Percentiles rank a stretch among this genome's conserved stretches.
phyloP scores from a whole-genome alignment of 768 basidiomycete species.

The Chlorophyllum brunneum region DNA sequence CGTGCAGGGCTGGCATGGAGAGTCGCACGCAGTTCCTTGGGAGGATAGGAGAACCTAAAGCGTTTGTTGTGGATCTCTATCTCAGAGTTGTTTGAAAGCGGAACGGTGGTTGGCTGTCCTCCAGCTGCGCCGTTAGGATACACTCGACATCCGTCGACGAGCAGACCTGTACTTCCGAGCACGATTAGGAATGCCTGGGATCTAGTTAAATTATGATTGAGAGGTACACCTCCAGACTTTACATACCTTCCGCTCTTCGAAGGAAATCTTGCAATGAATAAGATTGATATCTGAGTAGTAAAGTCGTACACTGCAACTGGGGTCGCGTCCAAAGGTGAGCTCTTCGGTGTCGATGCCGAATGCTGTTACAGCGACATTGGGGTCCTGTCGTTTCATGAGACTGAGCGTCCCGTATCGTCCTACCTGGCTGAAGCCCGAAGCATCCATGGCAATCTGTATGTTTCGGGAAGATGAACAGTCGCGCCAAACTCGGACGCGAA shows the following conservation, averaged over 20 bases:
- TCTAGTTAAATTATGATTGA: not conserved
- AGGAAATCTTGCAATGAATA: conserved; percentile 65
- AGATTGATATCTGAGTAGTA: conserved; percentile 63
- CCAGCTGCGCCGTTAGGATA: conserved; percentile 37
- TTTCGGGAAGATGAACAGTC: not conserved
- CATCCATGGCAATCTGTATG: conserved; percentile 29
- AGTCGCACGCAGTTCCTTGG: conserved; percentile 59
- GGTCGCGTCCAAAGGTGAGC: conserved; percentile 67
- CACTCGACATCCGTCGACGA: conserved; percentile 62
- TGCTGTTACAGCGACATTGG: conserved; percentile 48
- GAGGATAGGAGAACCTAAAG: conserved; percentile 73
- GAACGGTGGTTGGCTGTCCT: conserved; percentile 47
- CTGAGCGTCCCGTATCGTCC: conserved; percentile 65
- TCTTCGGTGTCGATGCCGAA: conserved; percentile 70
- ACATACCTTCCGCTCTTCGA: conserved; percentile 60
- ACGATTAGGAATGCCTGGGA: conserved; percentile 65
- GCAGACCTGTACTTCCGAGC: conserved; percentile 50
- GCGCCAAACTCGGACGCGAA: conserved; percentile 3
- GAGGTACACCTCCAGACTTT: not conserved
- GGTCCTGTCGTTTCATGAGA: conserved; percentile 50
- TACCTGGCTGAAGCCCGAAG: conserved; percentile 43
- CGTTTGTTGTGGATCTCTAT: conserved; percentile 67
- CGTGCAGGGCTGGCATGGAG: conserved; percentile 49
- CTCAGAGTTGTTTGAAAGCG: conserved; percentile 60
- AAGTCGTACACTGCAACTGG: conserved; percentile 59